Percentiles rank a stretch among this genome's conserved stretches.
phyloP scores from a whole-genome alignment of 2,329 filamentous ascomycete species.

The Clathrospora elynae region DNA sequence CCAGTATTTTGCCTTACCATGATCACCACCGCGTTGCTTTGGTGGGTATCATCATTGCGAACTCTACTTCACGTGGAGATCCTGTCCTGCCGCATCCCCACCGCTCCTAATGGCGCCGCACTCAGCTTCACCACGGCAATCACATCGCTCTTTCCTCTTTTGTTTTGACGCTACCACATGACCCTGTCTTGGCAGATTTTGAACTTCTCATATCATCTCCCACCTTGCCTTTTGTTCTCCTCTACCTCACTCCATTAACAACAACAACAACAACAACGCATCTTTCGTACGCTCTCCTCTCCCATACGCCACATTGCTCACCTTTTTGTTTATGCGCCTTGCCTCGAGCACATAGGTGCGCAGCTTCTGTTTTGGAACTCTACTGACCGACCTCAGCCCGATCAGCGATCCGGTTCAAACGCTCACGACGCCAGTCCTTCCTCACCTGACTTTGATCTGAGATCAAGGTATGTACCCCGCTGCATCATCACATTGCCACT shows the following conservation, averaged over 20 bases:
- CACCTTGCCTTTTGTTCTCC: conserved; percentile 6
- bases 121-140: conserved; percentile 20
- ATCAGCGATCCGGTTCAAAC: conserved; percentile 16
- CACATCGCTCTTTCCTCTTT: conserved; percentile 16
- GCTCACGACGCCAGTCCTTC: conserved; percentile 7
- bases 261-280: conserved; percentile 5
- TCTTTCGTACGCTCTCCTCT: conserved; percentile 4
- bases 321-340: conserved; percentile 6
- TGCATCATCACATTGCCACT: neutral
- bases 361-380: conserved; percentile 12
- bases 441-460: conserved; percentile 10
- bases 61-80: conserved; percentile 12
- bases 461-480: conserved; percentile 21
- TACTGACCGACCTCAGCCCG: conserved; percentile 21
- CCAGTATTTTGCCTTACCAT: conserved; percentile 1
- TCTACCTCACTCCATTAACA: conserved; percentile 3
- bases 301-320: neutral
- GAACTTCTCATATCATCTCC: conserved; percentile 6
- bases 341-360: conserved; percentile 13
- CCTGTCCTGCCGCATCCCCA: conserved; percentile 4
- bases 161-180: conserved; percentile 10
- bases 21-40: neutral
- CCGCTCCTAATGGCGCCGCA: conserved; percentile 6
- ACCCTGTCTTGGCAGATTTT: conserved; percentile 8
- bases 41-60: neutral